phyloP scores from a whole-genome alignment of 345 rosid genomes.

The Citropsis articulata region DNA sequence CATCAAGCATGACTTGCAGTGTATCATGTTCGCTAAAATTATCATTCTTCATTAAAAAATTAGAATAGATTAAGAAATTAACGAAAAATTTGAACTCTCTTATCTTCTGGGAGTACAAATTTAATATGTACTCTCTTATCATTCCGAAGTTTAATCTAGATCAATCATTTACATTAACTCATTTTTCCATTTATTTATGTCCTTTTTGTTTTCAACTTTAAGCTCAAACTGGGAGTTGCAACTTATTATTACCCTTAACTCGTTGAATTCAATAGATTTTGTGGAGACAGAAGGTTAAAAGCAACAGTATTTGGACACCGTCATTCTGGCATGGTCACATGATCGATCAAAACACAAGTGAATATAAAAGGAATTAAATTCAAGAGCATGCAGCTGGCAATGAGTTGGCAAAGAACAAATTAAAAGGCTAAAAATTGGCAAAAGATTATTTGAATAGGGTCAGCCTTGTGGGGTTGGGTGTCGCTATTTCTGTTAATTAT shows the following conservation, averaged over 20 bases:
- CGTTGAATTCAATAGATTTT: background rate
- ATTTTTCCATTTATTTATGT: too few species aligned
- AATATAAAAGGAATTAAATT: background rate
- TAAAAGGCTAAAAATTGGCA: background rate
- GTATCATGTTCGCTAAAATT: too few species aligned
- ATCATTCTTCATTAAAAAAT: too few species aligned
- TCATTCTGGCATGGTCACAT: background rate
- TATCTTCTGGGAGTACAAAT: too few species aligned
- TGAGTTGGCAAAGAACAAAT: background rate
- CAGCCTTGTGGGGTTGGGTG: background rate
- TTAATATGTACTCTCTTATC: too few species aligned
- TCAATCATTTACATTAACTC: too few species aligned
- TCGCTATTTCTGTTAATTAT: background rate
- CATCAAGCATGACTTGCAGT: too few species aligned
- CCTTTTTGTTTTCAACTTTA: too few species aligned
- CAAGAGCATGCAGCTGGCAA: background rate
- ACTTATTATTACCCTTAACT: background rate
- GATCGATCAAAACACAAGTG: background rate
- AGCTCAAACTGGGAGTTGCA: too few species aligned
- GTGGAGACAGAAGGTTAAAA: background rate
- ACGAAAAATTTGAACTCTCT: too few species aligned
- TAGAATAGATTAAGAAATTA: too few species aligned
- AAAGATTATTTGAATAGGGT: background rate
- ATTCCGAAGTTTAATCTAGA: too few species aligned
- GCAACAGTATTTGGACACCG: background rate